Evolutionary conservation across 768 basidiomycete species (phyloP), one percentile per base, ranked within the genome.

Genomic region (Lactarius akahatsu): DNA sequence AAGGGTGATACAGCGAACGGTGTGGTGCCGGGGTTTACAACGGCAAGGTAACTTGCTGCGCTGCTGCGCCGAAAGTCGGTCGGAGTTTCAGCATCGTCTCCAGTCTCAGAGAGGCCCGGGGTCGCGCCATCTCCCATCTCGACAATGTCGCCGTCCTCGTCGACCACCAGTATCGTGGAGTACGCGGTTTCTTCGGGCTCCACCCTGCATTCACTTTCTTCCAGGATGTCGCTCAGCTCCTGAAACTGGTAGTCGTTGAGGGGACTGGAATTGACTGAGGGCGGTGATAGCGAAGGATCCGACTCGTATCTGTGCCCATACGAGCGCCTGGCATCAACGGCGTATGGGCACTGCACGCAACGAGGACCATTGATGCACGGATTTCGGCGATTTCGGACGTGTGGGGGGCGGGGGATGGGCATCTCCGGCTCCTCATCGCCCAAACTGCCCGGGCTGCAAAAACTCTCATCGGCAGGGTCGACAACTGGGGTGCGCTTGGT

Each of bases 191-290:
- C 34, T 10, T 11, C 11, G 4, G 23, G n/a, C 43, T 47, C 62
- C 18, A 13, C 28, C 40, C 26, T 50, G 38, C 30, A 10, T 38
- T 64, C 63, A 16, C 38, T n/a, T 57, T 54, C 59, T 57, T 38
- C 62, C 62, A 57, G 62, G 62, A 63, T 57, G 43, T 28, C 32
- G 59, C 16, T 32, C 55, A 20, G 30, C 18, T 30, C 55, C 30
- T 56, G 55, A 32, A 34, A 34, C 32, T 18, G 55, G 18, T 56
- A 20, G 30, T n/a, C 4, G 10, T 20, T 26, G 20, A 41, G 10
- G n/a, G 36, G 3, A n/a, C 28, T n/a, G 40, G 40, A 43, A 10
- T 43, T 30, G 18, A 34, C 62, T 32, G 61, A 41, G 26, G 28
- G n/a, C 2, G 2, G 15, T 7, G 52, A 62, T 8, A 28, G 18